A percentile compares a stretch with the other conserved stretches of the same genome.
phyloP scores from a whole-genome alignment of 2,329 filamentous ascomycete species.

The Aspergillus transmontanensis region DNA sequence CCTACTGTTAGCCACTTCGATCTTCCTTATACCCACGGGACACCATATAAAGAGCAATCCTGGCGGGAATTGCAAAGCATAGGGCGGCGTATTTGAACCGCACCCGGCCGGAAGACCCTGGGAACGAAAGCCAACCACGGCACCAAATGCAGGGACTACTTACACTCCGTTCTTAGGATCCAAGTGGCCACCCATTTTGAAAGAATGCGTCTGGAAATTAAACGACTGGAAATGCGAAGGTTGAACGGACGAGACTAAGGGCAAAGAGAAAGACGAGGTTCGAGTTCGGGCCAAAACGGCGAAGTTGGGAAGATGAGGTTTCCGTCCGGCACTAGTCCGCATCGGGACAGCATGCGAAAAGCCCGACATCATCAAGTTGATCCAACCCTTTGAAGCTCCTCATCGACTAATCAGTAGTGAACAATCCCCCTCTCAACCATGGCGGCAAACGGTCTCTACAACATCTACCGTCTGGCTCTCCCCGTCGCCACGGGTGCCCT shows the following conservation, averaged over 20 bases:
- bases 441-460: constrained; percentile 47
- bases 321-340: constrained; percentile 36
- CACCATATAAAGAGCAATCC: not conserved
- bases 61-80: not conserved
- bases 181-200: constrained; percentile 42
- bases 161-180: constrained; percentile 50
- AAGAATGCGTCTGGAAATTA: constrained; percentile 9
- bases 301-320: constrained; percentile 31
- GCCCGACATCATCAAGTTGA: constrained; percentile 38
- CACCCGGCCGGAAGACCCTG: constrained; percentile 11
- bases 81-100: not conserved
- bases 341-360: constrained; percentile 37
- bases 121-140: not conserved
- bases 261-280: constrained; percentile 27
- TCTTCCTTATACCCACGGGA: not conserved
- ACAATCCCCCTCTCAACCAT: constrained; percentile 39
- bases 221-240: constrained; percentile 18
- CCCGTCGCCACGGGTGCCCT: constrained; percentile 71
- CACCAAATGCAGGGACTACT: constrained; percentile 25
- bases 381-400: constrained; percentile 16
- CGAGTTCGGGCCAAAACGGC: constrained; percentile 30
- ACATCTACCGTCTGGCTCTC: constrained; percentile 58
- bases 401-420: constrained; percentile 14
- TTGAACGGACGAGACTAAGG: constrained; percentile 16
- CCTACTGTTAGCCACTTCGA: constrained; percentile 27